Evolutionary conservation across 345 rosid species (phyloP), one percentile per base, ranked within the genome.

Genomic region (Melaleuca quinquenervia): DNA sequence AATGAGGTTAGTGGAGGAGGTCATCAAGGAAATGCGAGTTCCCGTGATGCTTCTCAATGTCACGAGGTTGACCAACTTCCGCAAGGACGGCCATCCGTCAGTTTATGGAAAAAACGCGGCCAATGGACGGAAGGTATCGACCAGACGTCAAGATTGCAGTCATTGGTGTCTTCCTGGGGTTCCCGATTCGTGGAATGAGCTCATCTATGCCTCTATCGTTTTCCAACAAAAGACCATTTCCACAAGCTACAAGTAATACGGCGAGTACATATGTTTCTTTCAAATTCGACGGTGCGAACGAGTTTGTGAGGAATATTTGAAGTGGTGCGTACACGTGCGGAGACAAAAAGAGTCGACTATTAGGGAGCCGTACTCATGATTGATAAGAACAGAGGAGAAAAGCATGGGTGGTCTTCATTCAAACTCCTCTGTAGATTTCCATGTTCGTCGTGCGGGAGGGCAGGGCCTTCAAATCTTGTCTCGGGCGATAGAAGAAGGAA

Each of bases 141-240:
- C 82, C 6, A 91, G 91, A 85, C 90, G 91, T 82, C 98, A 97
- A 85, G 98, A 97, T 87, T 97, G 99, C 90, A 97, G 99, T 90
- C 99, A 97, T 85, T 97, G 99, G 99, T 97, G 98, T 90, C 93
- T 97, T 87, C 99, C 98, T 0, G 98, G 99, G 45, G 94, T 97
- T 54, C 99, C 98, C 3, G 99, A 97, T 89, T 92, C 94, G 45
- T 97, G 98, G 97, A 97, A 97, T 89, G 97, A 97, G 91, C 96
- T 97, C 36, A 93, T 97, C 48, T 97, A 97, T 85, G 95, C 94
- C 11, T 90, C 90, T 36, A 88, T 96, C 84, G 87, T 93, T 84
- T 83, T 92, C 83, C 90, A 90, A 84, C 88, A 88, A 2, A 41
- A 41, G 58, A 24, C 84, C 3, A 74, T 76, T 86, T 85, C 88